Percentiles rank a stretch among this genome's conserved stretches.
Conservation (phyloP, 352 stramenopile species). For the Globisporangium nunn region DNA sequence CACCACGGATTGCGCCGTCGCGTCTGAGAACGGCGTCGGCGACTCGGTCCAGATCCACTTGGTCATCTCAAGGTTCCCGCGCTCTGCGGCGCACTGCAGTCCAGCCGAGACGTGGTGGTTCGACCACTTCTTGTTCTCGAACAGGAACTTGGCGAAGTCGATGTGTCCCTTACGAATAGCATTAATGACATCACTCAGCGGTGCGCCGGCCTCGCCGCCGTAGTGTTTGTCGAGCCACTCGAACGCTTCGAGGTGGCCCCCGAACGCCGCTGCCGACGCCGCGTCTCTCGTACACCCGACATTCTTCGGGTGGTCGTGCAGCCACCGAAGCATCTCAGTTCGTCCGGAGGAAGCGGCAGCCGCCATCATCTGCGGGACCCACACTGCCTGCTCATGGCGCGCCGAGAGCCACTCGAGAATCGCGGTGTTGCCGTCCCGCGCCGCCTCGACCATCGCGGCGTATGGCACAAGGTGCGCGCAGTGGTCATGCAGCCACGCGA, state of each 20-base stretch:
- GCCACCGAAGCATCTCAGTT: neutral
- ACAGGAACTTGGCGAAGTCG: slow-evolving; percentile 1
- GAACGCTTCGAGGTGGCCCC: neutral
- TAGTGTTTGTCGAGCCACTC: slow-evolving; percentile 3
- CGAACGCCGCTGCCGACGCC: neutral
- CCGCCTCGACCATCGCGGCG: slow-evolving; percentile 1
- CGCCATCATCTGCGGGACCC: neutral
- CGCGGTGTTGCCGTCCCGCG: neutral
- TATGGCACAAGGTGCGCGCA: neutral
- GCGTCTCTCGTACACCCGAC: neutral
- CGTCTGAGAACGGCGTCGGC: slow-evolving; percentile 2
- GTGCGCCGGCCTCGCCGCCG: neutral
- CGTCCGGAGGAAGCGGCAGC: slow-evolving; percentile 2
- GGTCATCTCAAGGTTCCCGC: neutral
- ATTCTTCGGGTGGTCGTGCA: slow-evolving; percentile 1
- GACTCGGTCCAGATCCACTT: slow-evolving; percentile 2
- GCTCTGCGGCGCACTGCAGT: neutral
- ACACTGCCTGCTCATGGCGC: neutral
- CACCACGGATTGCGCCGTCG: neutral
- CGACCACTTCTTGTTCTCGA: slow-evolving; percentile 1
- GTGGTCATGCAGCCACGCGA: neutral
- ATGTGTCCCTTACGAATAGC: slow-evolving; percentile 2
- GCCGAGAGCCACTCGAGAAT: slow-evolving; percentile 3
- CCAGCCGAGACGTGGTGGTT: neutral
- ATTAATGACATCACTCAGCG: neutral